Evolutionary conservation across 352 stramenopile species (phyloP).

Genomic region (Phytophthora ohioensis): DNA sequence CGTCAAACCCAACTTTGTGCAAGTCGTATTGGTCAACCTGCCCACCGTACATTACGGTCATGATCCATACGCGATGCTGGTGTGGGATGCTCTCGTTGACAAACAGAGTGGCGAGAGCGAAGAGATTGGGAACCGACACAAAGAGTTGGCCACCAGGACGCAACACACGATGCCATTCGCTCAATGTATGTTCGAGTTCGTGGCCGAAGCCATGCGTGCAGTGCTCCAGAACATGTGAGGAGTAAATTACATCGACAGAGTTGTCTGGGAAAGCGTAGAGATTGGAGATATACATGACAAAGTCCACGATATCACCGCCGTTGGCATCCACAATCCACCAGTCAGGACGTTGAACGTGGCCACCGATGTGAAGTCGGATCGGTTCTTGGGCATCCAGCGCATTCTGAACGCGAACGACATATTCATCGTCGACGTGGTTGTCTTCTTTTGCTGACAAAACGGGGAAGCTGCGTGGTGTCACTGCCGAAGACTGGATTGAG

Average conservation of each 20-base stretch:
- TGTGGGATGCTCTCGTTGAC: constrained; percentile 59
- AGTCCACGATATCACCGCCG: constrained; percentile 59
- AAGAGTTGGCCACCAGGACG: constrained; percentile 61
- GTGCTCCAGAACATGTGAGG: constrained; percentile 83
- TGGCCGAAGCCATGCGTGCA: constrained; percentile 61
- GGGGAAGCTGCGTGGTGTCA: constrained; percentile 42
- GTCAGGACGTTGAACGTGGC: constrained; percentile 43
- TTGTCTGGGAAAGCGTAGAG: constrained; percentile 68
- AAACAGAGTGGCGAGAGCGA: constrained; percentile 67
- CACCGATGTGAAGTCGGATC: constrained; percentile 75
- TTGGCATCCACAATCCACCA: constrained; percentile 84
- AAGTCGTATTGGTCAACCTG: constrained; percentile 76
- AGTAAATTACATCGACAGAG: constrained; percentile 73
- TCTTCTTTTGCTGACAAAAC: constrained; percentile 50
- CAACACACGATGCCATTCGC: constrained; percentile 80
- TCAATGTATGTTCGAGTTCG: constrained; percentile 59
- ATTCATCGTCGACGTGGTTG: constrained; percentile 45
- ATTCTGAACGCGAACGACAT: constrained; percentile 42
- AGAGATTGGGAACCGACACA: constrained; percentile 74
- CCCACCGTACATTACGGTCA: constrained; percentile 79
- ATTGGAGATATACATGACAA: constrained; percentile 72
- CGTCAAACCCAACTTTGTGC: constrained; percentile 83
- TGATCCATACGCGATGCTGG: constrained; percentile 67
- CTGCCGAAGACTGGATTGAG: constrained; percentile 20
- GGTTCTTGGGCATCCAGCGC: constrained; percentile 38